phyloP scores from a whole-genome alignment of 805 yeast species.

The Metschnikowia sp. region DNA sequence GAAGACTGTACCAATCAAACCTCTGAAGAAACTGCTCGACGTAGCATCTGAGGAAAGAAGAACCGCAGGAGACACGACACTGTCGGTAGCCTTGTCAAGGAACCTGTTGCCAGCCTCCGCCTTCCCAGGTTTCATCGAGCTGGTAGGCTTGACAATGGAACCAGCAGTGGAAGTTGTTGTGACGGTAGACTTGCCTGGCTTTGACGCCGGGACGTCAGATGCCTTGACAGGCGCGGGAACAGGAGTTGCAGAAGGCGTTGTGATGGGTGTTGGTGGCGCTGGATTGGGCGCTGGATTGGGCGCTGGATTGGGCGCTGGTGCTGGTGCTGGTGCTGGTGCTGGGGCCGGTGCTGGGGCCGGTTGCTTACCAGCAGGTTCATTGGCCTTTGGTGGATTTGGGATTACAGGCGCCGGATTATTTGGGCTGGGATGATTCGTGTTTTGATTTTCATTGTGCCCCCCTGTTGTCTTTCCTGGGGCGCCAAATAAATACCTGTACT shows the following conservation, averaged over 20 bases:
- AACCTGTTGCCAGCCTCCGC: conserved; percentile 1
- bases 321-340: conserved; percentile 1
- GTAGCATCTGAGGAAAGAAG: conserved; percentile 10
- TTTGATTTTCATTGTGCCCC: not conserved
- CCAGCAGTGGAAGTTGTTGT: conserved; percentile 2
- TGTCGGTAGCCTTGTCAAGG: not conserved
- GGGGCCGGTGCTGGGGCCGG: conserved; percentile 3
- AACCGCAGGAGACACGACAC: not conserved
- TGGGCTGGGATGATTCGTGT: not conserved
- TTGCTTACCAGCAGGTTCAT: not conserved
- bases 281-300: conserved; percentile 1
- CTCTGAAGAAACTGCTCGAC: conserved; percentile 7
- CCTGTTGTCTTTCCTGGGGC: conserved; percentile 2
- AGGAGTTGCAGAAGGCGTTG: not conserved
- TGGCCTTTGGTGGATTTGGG: not conserved
- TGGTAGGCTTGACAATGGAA: not conserved
- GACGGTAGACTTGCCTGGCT: not conserved
- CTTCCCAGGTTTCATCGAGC: not conserved
- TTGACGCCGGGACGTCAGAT: not conserved
- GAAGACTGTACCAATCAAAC: conserved; percentile 10
- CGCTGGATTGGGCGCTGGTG: not conserved
- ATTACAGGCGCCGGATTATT: not conserved
- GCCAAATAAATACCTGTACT: conserved; percentile 10
- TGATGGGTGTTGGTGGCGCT: not conserved
- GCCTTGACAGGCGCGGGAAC: conserved; percentile 1